These are phyloP conservation scores for Globisporangium canariense DNA, from an alignment of 352 stramenopile species.

Conservation along the genomic window DNA sequence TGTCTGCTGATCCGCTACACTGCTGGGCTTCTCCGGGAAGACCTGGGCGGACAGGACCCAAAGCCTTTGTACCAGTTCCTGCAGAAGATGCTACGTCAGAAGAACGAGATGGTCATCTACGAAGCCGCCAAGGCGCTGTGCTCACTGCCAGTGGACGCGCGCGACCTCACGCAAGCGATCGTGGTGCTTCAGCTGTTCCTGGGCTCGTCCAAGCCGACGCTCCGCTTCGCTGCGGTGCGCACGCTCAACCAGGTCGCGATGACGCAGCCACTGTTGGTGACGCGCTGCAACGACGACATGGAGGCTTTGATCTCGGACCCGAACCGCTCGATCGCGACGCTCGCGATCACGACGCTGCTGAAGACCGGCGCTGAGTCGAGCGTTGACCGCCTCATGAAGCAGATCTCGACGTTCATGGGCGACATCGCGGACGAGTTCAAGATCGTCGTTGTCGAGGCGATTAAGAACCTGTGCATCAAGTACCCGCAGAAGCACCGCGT, in stretches of 20 bases:
- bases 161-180: slow-evolving; percentile 96
- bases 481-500: slow-evolving; percentile 98
- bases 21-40: slow-evolving; percentile 85
- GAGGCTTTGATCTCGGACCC: slow-evolving; percentile 96
- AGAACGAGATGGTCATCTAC: slow-evolving; percentile 99
- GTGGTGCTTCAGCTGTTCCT: slow-evolving; percentile 96
- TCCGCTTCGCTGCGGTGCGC: slow-evolving; percentile 96
- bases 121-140: slow-evolving; percentile 97
- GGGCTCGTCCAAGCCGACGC: slow-evolving; percentile 92
- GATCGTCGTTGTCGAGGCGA: slow-evolving; percentile 96
- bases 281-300: slow-evolving; percentile 99
- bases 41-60: slow-evolving; percentile 77
- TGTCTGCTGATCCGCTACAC: slow-evolving; percentile 98
- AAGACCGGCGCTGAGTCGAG: slow-evolving; percentile 97
- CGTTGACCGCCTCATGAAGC: slow-evolving; percentile 95
- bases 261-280: slow-evolving; percentile 93
- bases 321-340: slow-evolving; percentile 97
- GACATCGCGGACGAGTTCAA: slow-evolving; percentile 99
- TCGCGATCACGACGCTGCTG: slow-evolving; percentile 98
- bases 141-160: slow-evolving; percentile 93
- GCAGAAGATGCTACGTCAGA: slow-evolving; percentile 96
- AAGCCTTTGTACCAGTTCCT: slow-evolving; percentile 89
- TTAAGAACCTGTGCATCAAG: slow-evolving; percentile 97
- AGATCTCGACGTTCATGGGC: slow-evolving; percentile 98
- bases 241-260: slow-evolving; percentile 92